These are phyloP conservation scores for Salix koriyanagi DNA, from an alignment of 345 rosid species.

Conservation along the genomic window DNA sequence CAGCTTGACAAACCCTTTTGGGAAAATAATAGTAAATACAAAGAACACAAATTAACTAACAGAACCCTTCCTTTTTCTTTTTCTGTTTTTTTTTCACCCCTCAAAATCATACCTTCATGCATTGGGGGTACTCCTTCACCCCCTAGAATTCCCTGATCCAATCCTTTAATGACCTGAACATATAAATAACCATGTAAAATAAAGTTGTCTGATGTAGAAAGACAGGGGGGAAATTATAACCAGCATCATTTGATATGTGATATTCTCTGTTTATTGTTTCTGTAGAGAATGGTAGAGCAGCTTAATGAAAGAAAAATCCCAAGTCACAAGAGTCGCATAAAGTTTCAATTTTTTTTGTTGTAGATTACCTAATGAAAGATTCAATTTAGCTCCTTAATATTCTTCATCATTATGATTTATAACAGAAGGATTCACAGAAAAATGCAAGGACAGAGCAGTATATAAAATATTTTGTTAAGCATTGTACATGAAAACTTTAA, in stretches of 20 bases:
- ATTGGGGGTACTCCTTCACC: slow-evolving; percentile 93
- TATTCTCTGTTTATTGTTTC: not conserved
- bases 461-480: not conserved
- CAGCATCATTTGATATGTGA: not conserved
- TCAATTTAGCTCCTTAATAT: not conserved
- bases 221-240: not conserved
- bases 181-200: not conserved
- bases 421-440: not conserved
- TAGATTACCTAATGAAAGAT: not conserved
- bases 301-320: not conserved
- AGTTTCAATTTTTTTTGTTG: not conserved
- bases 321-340: not conserved
- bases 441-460: not conserved
- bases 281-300: not conserved
- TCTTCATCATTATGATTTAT: not conserved
- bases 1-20: not conserved
- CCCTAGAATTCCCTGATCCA: slow-evolving; percentile 90
- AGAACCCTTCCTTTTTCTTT: not conserved
- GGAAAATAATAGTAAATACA: not conserved
- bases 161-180: slow-evolving; percentile 71
- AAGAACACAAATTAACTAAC: not conserved
- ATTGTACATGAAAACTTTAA: not conserved
- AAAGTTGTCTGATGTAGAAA: not conserved
- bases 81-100: not conserved
- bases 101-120: slow-evolving; percentile 57